Evolutionary conservation across 1,139 yeast genomes (phyloP), one percentile per base, ranked within the genome.

Genomic region (Candida sp.): DNA sequence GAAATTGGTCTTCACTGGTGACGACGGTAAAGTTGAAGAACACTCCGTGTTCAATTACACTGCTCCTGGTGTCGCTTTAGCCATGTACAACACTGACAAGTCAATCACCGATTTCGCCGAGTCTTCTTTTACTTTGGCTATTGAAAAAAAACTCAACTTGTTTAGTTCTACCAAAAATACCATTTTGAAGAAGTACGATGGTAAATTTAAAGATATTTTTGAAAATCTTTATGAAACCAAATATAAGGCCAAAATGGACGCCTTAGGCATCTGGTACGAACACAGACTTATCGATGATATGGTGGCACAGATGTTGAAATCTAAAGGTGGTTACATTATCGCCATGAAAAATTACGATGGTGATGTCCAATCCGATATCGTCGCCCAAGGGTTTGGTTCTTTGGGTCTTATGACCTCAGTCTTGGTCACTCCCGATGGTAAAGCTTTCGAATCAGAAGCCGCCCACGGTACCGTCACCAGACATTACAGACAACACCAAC

Each of bases 401-500:
- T 77, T 91, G 53, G 98, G 98, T 43, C 79, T 91, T 58, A 91
- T 91, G 98, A 90, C 97, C 33, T 91, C 97, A 9, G 96, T 89
- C 41, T 80, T 91, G 54, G 81, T 89, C 66, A 84, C 97, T 32
- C 96, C 97, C 41, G 97, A 91, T 68, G 98, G 98, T 42, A 87
- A 87, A 72, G 86, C 97, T 27, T 90, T 89, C 64, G 97, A 91
- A 75, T 78, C 95, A 47, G 98, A 91, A 70, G 97, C 97, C 49
- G 97, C 98, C 23, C 97, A 91, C 65, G 98, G 97, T 47, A 91
- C 98, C 36, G 97, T 91, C 53, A 91, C 97, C 47, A 87, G 98
- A 71, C 98, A 91, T 66, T 91, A 76, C 75, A 84, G 97, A 73
- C 95, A 85, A 69, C 87, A 88, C 67, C 97, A 91, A 70, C 86